Conservation (phyloP, 2,329 filamentous ascomycete genomes). For the Colletotrichum nymphaeae region DNA sequence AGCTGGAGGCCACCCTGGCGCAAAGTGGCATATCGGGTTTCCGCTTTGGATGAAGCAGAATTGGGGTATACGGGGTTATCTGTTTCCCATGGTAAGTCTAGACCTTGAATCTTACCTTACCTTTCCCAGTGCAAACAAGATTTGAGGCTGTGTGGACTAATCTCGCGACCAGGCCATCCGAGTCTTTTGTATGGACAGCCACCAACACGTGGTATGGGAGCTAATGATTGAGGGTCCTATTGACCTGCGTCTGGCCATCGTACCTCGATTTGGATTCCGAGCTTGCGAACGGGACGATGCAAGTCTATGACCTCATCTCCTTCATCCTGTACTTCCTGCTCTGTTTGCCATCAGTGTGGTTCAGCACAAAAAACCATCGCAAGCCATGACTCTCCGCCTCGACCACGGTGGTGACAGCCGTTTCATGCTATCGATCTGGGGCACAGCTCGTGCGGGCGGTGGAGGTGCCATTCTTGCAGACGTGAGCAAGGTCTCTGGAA, state of each 20-base stretch:
- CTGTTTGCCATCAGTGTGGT: slow-evolving; percentile 37
- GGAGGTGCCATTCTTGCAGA: slow-evolving; percentile 37
- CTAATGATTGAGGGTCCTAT: slow-evolving; percentile 37
- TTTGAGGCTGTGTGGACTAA: background rate
- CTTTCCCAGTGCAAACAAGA: no score
- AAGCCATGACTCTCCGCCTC: slow-evolving; percentile 37
- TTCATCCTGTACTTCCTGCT: slow-evolving; percentile 37
- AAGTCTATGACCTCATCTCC: slow-evolving; percentile 32
- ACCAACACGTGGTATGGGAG: slow-evolving; percentile 39
- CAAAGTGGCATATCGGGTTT: slow-evolving; percentile 41
- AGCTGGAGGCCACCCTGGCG: slow-evolving; percentile 38
- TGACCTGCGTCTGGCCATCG: slow-evolving; percentile 32
- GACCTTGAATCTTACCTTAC: background rate
- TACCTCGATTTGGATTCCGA: slow-evolving; percentile 30
- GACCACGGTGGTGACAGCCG: slow-evolving; percentile 33
- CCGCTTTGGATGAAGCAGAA: slow-evolving; percentile 40
- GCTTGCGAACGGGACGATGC: slow-evolving; percentile 26
- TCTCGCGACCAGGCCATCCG: slow-evolving; percentile 8
- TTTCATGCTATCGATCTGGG: slow-evolving; percentile 43
- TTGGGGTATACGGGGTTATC: slow-evolving; percentile 39
- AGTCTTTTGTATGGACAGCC: slow-evolving; percentile 38
- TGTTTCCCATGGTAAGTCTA: slow-evolving; percentile 34
- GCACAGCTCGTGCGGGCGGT: slow-evolving; percentile 40
- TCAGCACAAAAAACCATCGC: slow-evolving; percentile 37
- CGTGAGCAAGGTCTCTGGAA: slow-evolving; percentile 24